Evolutionary conservation across 139 green algal genomes (phyloP), one percentile per base, ranked within the genome.

Genomic region (Asterochloris sp.): DNA sequence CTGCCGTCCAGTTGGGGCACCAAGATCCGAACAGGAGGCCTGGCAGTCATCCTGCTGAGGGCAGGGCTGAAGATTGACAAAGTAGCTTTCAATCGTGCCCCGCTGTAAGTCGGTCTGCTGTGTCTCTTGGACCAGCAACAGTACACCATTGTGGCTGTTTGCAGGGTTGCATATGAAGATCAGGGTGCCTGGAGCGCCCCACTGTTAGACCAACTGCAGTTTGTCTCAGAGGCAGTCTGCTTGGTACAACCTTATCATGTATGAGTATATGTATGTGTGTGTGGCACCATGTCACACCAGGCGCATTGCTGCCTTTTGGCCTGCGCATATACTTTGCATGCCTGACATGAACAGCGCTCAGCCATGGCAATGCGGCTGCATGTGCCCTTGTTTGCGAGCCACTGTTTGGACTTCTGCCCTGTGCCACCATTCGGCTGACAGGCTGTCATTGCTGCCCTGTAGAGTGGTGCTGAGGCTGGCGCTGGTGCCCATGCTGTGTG

Each of bases 11-110:
- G 47, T 13, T 90, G 87, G 87, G 80, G 63, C 63, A 80, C 73
- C 38, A 81, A 74, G 29, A 87, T 88, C 16, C 82, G 87, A 60
- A 81, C 82, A 29, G 81, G 75, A 12, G 87, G 87, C 9, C 71
- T 90, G 76, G 78, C 79, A 17, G 69, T 90, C 60, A 90, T 90
- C 81, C 82, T 90, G 27, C 73, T 88, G 71, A 82, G 83, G 13
- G 78, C 83, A 17, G 81, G 81, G 26, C 73, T 84, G 60, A 84
- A 84, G 27, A 84, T 84, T 61, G 81, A 84, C 62, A 80, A 84
- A 62, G 13, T 67, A 11, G 81, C 81, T 15, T 84, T 84, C 67
- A 61, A 29, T 11, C 27, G 80, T 21, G 80, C 80, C 0, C 24
- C 24, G 6, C 38, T 54, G 38, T 54, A 54, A 54, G 38, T 54